Percentiles rank a stretch among this genome's conserved stretches.
Conservation (phyloP, 2,329 filamentous ascomycete genomes). For the Tolypocladium pustulatum region DNA sequence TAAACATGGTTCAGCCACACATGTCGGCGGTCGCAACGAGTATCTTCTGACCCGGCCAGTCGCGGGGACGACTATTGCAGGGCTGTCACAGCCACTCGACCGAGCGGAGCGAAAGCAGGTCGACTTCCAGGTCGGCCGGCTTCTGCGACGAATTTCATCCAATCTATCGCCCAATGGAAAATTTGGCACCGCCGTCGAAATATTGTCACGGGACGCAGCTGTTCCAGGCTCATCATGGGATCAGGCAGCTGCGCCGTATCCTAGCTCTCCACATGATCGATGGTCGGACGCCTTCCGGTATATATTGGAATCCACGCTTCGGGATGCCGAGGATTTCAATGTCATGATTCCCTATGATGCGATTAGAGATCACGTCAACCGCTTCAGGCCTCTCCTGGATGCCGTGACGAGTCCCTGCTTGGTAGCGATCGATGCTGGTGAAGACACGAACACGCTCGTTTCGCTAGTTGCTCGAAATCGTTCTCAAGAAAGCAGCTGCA, state of each 20-base stretch:
- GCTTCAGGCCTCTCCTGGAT: slow-evolving; percentile 39
- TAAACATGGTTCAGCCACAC: slow-evolving; percentile 20
- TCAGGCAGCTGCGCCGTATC: slow-evolving; percentile 13
- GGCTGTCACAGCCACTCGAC: slow-evolving; percentile 21
- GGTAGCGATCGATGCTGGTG: slow-evolving; percentile 42
- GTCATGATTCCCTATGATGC: slow-evolving; percentile 46
- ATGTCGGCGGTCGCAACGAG: slow-evolving; percentile 17
- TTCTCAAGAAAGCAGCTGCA: neutral
- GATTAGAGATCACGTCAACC: slow-evolving; percentile 40
- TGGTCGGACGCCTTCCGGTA: slow-evolving; percentile 49
- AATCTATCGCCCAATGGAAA: slow-evolving; percentile 32
- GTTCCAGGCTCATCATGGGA: neutral
- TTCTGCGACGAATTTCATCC: slow-evolving; percentile 32
- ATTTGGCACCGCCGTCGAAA: slow-evolving; percentile 31
- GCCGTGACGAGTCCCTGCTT: slow-evolving; percentile 39
- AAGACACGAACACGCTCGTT: slow-evolving; percentile 40
- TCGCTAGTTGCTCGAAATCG: neutral
- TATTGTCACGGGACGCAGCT: slow-evolving; percentile 6
- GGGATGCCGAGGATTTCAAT: slow-evolving; percentile 50
- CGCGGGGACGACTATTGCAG: slow-evolving; percentile 26
- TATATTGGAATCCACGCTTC: slow-evolving; percentile 43
- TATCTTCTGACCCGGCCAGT: slow-evolving; percentile 33
- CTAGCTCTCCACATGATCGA: slow-evolving; percentile 15
- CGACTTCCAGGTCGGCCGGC: slow-evolving; percentile 35
- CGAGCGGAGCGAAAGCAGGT: slow-evolving; percentile 23